Evolutionary conservation across 1,284 basidiomycete species (phyloP).

Genomic region (Agroathelia rolfsii): DNA sequence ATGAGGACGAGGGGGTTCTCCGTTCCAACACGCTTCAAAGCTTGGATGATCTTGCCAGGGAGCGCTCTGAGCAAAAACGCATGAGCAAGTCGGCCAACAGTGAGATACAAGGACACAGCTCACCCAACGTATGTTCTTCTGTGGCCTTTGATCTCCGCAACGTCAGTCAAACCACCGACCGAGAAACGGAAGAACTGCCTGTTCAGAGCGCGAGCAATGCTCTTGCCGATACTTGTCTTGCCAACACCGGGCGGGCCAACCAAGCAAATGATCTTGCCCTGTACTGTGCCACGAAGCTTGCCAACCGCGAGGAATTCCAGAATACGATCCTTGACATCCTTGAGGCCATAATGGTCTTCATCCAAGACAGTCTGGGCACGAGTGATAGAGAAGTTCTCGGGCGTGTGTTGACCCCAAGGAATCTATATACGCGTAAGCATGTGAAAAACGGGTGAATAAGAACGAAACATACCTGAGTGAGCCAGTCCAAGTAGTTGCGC

Average conservation of each 20-base stretch:
- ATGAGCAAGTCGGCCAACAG: constrained; percentile 6
- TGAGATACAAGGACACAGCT: constrained; percentile 16
- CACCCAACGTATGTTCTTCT: constrained; percentile 92
- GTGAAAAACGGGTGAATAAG: constrained; percentile 2
- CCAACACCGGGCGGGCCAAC: constrained; percentile 97
- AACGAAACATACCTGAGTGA: constrained; percentile 61
- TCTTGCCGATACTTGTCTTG: constrained; percentile 92
- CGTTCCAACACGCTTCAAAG: constrained; percentile 91
- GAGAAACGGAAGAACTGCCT: constrained; percentile 94
- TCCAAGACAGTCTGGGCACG: constrained; percentile 84
- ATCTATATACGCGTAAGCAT: constrained; percentile 37
- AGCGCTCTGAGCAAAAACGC: constrained; percentile 50
- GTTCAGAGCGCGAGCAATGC: constrained; percentile 80
- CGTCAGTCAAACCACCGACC: constrained; percentile 93
- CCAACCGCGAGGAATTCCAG: constrained; percentile 97
- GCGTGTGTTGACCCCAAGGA: constrained; percentile 93
- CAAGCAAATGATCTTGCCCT: constrained; percentile 97
- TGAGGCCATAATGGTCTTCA: constrained; percentile 94
- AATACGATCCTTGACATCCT: constrained; percentile 95
- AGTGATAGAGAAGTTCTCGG: constrained; percentile 86
- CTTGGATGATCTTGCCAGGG: constrained; percentile 97
- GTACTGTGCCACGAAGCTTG: constrained; percentile 91
- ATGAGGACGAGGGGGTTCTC: constrained; percentile 96
- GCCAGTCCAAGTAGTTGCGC: constrained; percentile 92
- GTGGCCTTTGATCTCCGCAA: constrained; percentile 99